phyloP scores from a whole-genome alignment of 2,329 filamentous ascomycete genomes.

The Aspergillus sojae region DNA sequence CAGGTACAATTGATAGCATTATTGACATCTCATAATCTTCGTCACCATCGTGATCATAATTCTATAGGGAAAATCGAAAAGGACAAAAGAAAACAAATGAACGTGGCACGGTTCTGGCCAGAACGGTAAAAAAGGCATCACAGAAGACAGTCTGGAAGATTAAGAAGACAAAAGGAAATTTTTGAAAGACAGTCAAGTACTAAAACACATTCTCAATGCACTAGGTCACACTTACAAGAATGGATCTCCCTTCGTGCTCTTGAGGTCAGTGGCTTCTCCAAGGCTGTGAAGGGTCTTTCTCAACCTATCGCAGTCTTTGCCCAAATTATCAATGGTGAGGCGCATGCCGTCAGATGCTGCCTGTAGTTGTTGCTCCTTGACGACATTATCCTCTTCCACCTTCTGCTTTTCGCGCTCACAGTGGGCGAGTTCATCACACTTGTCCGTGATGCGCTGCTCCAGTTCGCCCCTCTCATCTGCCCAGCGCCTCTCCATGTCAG shows the following conservation, averaged over 20 bases:
- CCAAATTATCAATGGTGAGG: conserved; percentile 53
- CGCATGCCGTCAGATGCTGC: conserved; percentile 46
- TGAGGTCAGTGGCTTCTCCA: conserved; percentile 55
- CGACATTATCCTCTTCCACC: conserved; percentile 49
- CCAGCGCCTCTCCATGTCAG: conserved; percentile 36
- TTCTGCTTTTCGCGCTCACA: conserved; percentile 48
- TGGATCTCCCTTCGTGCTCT: conserved; percentile 50
- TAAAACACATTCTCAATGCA: conserved; percentile 25
- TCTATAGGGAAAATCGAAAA: conserved; percentile 24
- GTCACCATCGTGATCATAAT: conserved; percentile 25
- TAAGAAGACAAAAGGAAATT: conserved; percentile 17
- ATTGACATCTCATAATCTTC: conserved; percentile 31
- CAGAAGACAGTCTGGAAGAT: conserved; percentile 17
- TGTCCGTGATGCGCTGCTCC: conserved; percentile 44
- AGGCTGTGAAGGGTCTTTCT: conserved; percentile 54
- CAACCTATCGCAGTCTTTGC: conserved; percentile 54
- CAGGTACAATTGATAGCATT: conserved; percentile 43
- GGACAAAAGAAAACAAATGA: conserved; percentile 20
- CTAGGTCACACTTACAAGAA: conserved; percentile 53
- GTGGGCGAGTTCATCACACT: conserved; percentile 43
- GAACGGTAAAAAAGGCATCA: background rate
- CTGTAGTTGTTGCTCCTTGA: conserved; percentile 51
- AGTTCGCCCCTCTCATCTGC: conserved; percentile 33
- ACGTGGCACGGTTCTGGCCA: conserved; percentile 5
- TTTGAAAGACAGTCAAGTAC: conserved; percentile 18